Percentiles rank a stretch among this genome's conserved stretches.
phyloP scores from a whole-genome alignment of 176 grass and related monocot genomes.

The Cocos nucifera region DNA sequence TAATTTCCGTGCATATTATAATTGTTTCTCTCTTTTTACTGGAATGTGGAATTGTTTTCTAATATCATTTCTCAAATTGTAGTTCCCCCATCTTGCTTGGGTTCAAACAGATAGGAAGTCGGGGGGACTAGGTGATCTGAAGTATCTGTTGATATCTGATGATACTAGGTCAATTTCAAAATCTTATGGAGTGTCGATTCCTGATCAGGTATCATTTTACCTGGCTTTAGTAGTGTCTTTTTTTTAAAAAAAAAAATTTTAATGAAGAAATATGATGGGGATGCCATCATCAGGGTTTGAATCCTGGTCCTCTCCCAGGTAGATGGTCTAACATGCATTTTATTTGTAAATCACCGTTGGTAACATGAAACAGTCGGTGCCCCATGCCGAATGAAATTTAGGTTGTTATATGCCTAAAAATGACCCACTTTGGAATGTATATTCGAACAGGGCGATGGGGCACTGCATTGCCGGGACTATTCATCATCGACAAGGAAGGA shows the following conservation, averaged over 20 bases:
- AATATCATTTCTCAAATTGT: conserved; percentile 19
- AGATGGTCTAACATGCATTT: no score
- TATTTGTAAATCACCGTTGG: no score
- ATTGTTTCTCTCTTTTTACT: neutral
- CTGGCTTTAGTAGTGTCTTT: neutral
- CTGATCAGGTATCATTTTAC: conserved; percentile 34
- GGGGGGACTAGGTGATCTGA: conserved; percentile 64
- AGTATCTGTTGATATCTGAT: conserved; percentile 59
- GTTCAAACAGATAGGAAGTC: conserved; percentile 75
- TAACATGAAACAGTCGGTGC: no score
- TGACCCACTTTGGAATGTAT: neutral
- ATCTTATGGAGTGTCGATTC: conserved; percentile 54
- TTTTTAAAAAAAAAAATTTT: no score
- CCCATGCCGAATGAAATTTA: no score
- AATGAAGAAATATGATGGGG: no score
- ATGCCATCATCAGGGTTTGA: no score
- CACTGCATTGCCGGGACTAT: conserved; percentile 65
- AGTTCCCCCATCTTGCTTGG: conserved; percentile 89
- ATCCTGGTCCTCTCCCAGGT: no score
- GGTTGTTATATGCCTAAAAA: no score
- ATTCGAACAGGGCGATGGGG: conserved; percentile 28
- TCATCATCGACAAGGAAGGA: conserved; percentile 79
- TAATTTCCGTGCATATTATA: neutral
- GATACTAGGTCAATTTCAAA: conserved; percentile 63
- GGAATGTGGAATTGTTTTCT: conserved; percentile 1